Conservation (phyloP, 345 rosid species). For the Anastatica hierochuntica region DNA sequence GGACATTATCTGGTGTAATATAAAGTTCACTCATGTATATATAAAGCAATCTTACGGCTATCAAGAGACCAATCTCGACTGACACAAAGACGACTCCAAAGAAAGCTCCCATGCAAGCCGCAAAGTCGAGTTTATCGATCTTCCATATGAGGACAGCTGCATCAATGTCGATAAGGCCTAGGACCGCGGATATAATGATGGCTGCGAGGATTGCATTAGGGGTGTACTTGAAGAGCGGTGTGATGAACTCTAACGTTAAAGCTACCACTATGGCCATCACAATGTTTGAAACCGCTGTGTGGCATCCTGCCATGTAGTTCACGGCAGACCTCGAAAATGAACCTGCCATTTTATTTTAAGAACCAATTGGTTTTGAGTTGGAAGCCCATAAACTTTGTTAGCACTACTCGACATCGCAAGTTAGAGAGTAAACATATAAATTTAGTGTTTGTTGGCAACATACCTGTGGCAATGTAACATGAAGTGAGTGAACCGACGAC, state of each 20-base stretch:
- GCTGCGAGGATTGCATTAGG: slow-evolving; percentile 67
- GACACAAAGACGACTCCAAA: slow-evolving; percentile 56
- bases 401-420: no score
- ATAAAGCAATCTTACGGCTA: slow-evolving; percentile 61
- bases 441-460: no score
- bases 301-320: slow-evolving; percentile 77
- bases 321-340: slow-evolving; percentile 86
- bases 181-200: slow-evolving; percentile 66
- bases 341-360: slow-evolving; percentile 20
- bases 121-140: slow-evolving; percentile 69
- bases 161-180: slow-evolving; percentile 48
- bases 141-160: slow-evolving; percentile 62
- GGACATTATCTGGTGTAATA: no score
- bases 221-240: slow-evolving; percentile 66
- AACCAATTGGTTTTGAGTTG: neutral
- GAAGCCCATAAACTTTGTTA: no score
- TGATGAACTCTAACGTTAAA: slow-evolving; percentile 46
- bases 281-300: slow-evolving; percentile 69
- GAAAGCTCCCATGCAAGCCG: slow-evolving; percentile 77
- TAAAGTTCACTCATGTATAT: no score
- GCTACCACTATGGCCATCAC: slow-evolving; percentile 65
- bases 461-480: slow-evolving; percentile 91
- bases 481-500: slow-evolving; percentile 87
- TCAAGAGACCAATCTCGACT: slow-evolving; percentile 62
- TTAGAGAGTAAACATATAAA: no score